A percentile compares a stretch with the other conserved stretches of the same genome.
Evolutionary conservation across 1,139 yeast genomes (phyloP).

Genomic region (Hansenula sp.): DNA sequence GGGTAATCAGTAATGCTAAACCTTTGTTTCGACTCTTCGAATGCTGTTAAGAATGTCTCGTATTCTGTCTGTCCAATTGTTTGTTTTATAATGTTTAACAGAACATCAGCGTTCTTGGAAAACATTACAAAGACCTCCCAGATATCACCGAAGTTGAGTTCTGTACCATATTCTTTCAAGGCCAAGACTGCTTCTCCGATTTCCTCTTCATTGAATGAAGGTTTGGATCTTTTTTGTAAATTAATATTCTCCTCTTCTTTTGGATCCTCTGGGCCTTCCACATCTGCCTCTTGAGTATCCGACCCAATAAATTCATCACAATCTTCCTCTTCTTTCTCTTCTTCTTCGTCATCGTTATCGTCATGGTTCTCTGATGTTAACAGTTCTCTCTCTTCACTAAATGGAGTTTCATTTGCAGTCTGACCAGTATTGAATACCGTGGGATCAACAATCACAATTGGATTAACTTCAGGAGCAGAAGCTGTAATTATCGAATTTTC

Average conservation of each 20-base stretch:
- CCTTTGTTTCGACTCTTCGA: slow-evolving; percentile 9
- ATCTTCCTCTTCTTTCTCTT: slow-evolving; percentile 1
- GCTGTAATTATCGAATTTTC: too few species aligned
- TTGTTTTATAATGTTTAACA: slow-evolving; percentile 7
- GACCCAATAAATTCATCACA: neutral
- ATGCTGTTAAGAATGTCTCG: slow-evolving; percentile 9
- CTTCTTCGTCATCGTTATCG: slow-evolving; percentile 1
- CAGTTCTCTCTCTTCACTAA: neutral
- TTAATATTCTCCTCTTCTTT: slow-evolving; percentile 1
- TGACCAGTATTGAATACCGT: too few species aligned
- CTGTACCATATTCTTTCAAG: slow-evolving; percentile 1
- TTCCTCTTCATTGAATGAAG: slow-evolving; percentile 3
- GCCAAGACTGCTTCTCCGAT: slow-evolving; percentile 3
- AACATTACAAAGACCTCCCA: slow-evolving; percentile 11
- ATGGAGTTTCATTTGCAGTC: too few species aligned
- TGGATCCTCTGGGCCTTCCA: neutral
- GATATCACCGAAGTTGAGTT: slow-evolving; percentile 10
- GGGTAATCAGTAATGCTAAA: neutral
- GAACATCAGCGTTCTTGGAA: slow-evolving; percentile 4
- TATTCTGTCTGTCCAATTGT: slow-evolving; percentile 6
- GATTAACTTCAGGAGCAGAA: too few species aligned
- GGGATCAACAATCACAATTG: too few species aligned
- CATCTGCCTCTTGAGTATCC: slow-evolving; percentile 1
- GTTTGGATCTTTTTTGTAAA: neutral
- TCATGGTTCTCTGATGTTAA: neutral